Conservation (phyloP, 345 rosid genomes). For the Fremontodendron californicum region DNA sequence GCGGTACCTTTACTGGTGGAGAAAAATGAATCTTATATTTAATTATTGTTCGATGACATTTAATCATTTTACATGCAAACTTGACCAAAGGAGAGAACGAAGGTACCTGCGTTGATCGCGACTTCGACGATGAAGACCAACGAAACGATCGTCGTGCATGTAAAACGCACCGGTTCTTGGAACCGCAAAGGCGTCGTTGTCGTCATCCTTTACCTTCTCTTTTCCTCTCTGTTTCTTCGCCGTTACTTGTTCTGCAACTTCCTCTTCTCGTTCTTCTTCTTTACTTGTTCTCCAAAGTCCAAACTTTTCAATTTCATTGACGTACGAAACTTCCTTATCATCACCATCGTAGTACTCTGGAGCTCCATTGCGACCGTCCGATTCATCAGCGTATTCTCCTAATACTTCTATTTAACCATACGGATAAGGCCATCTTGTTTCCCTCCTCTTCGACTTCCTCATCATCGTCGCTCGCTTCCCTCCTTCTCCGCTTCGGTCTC, state of each 20-base stretch:
- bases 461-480: not conserved
- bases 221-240: constrained; percentile 1
- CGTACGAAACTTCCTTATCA: not conserved
- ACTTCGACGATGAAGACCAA: not conserved
- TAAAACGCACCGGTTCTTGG: not conserved
- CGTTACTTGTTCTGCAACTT: not conserved
- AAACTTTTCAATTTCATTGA: constrained; percentile 2
- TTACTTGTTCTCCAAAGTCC: not conserved
- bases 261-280: not conserved
- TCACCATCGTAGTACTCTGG: not conserved
- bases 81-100: no score
- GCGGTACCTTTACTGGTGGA: no score
- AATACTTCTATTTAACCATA: not conserved
- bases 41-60: not conserved
- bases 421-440: not conserved
- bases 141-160: constrained; percentile 1
- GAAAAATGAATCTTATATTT: no score
- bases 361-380: not conserved
- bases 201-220: not conserved
- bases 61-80: not conserved
- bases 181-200: not conserved
- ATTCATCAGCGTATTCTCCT: not conserved
- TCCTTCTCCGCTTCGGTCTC: no score
- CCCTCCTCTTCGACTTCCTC: not conserved
- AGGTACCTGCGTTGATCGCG: not conserved